Conservation (phyloP, 352 stramenopile genomes). For the Globisporangium iwayamae region DNA sequence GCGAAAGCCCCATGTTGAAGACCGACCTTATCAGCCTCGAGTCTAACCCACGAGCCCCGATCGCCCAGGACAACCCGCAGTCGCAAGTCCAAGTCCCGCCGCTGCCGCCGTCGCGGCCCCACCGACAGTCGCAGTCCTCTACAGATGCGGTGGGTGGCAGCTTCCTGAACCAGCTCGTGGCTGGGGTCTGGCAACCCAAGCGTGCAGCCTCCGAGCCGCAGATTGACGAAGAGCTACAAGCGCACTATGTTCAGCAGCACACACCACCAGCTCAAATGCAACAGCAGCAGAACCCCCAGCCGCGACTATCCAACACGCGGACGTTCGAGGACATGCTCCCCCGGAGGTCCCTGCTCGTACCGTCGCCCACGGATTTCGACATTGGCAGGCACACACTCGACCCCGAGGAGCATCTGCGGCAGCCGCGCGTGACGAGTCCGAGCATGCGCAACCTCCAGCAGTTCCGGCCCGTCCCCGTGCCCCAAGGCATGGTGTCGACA, state of each 20-base stretch:
- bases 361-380: constrained; percentile 16
- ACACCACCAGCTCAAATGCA: neutral
- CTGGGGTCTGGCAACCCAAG: constrained; percentile 1
- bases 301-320: constrained; percentile 7
- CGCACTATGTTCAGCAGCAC: neutral
- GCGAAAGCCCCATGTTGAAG: neutral
- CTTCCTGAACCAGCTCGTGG: constrained; percentile 6
- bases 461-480: constrained; percentile 24
- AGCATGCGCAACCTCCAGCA: constrained; percentile 32
- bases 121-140: constrained; percentile 1
- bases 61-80: neutral
- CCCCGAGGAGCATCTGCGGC: constrained; percentile 15
- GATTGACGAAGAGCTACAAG: neutral
- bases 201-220: neutral
- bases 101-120: neutral
- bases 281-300: neutral
- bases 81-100: neutral
- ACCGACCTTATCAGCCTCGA: constrained; percentile 8
- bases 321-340: constrained; percentile 29
- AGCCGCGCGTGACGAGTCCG: constrained; percentile 22
- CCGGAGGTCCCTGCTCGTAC: constrained; percentile 27
- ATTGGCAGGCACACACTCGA: constrained; percentile 27
- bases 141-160: neutral
- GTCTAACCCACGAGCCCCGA: neutral
- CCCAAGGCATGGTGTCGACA: neutral